Base-by-base conservation (phyloP, 202 grass and related monocot genomes). In the Setaria italica region DNA sequence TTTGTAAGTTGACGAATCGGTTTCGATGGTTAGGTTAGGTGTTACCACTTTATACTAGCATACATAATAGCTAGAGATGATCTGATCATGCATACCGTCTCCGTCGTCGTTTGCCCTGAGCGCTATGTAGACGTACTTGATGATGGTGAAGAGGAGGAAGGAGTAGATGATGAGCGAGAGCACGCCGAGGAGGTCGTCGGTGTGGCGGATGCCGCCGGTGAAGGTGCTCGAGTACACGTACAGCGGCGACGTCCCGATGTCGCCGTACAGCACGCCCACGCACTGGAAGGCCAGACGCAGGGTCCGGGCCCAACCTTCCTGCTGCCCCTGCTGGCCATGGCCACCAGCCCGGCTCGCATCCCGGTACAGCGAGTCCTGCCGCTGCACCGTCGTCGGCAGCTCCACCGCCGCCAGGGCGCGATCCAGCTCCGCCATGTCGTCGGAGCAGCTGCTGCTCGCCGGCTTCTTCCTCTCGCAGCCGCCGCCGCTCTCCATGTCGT, bases 101-200 rank as follows among this genome's bases (percentile, higher is more conserved):
- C 89, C 89, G 80, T 87, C 85, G 80, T 90, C 85, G 89, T 90
- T 90, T 11, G 89, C 89, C 2, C 77, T 73, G 14, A 94, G 89
- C 10, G 90, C 92, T 60, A 94, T 87, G 89, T 91, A 94, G 72
- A 94, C 87, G 80, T 94, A 94, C 80, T 94, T 94, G 80, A 94
- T 65, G 47, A 91, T 81, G 68, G 89, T 88, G 73, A 94, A 82
- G 80, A 91, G 89, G 53, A 88, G 46, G 72, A 94, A 84, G 80
- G 86, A 87, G 81, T 94, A 94, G 89, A 94, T 69, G 84, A 94
- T 85, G 81, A 94, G 92, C 43, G 89, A 94, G 16, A 94, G 92
- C 21, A 85, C 92, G 20, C 89, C 92, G 0, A 94, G 81, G 53
- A 94, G 81, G 72, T 94, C 92, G 86, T 91, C 87, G 29, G 64